phyloP scores from a whole-genome alignment of 306 rosid species.

The Cicer arietinum region DNA sequence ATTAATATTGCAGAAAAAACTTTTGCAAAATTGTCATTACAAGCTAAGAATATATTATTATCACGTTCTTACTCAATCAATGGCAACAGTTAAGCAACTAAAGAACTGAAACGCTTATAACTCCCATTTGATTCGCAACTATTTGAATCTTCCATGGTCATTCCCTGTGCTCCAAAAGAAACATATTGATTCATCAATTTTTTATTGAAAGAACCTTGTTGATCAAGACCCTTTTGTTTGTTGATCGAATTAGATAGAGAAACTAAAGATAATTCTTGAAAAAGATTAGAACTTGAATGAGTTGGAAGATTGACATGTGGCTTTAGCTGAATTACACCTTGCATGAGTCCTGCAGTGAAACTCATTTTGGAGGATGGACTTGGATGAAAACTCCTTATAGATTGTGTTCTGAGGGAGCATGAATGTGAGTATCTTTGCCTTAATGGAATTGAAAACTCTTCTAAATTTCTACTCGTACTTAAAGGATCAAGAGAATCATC shows the following conservation, averaged over 20 bases:
- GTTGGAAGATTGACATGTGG: conserved; percentile 53
- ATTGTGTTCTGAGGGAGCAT: conserved; percentile 57
- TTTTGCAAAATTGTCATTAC: conserved; percentile 12
- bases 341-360: conserved; percentile 72
- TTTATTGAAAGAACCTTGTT: conserved; percentile 57
- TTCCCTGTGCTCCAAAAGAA: conserved; percentile 75
- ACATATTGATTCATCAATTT: conserved; percentile 70
- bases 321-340: conserved; percentile 76
- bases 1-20: not conserved
- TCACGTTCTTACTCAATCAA: not conserved
- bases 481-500: conserved; percentile 54
- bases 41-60: not conserved
- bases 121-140: conserved; percentile 49
- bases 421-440: conserved; percentile 65
- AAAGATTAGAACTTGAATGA: conserved; percentile 50
- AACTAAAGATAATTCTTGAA: conserved; percentile 49
- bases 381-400: conserved; percentile 54
- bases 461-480: conserved; percentile 46
- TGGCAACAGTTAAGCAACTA: conserved; percentile 56
- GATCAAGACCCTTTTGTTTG: conserved; percentile 51
- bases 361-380: conserved; percentile 72
- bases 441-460: conserved; percentile 62
- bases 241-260: conserved; percentile 51
- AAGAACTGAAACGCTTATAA: conserved; percentile 52
- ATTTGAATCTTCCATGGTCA: conserved; percentile 55